Evolutionary conservation across 768 basidiomycete species (phyloP), one percentile per base, ranked within the genome.

Genomic region (Russula dissimulans): DNA sequence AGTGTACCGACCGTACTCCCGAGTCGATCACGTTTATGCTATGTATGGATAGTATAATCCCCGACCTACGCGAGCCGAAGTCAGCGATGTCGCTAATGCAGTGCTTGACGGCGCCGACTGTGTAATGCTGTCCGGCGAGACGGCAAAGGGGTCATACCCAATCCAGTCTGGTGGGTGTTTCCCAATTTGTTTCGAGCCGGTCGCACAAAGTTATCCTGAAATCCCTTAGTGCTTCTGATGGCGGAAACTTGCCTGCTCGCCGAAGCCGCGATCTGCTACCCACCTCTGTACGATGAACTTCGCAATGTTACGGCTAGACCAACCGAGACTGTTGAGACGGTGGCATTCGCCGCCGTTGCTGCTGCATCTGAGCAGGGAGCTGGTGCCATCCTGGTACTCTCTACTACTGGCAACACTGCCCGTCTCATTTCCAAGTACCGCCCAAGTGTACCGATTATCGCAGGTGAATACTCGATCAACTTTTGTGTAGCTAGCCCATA

Each of bases 41-140:
- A 60, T n/a, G 55, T 26, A 58, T 65, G 34, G 39, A 17, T 50
- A 92, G 90, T 95, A 93, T 78, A 99, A 99, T 81, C 97, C 97
- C 54, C 80, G 97, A 60, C 97, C 97, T 47, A 99, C 97, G 69
- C 94, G 97, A 72, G 97, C 97, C 44, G 97, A 99, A 78, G 84
- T 99, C 62, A 98, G 95, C 71, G 97, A 99, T 71, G 97, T 98
- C 58, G 97, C 97, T 69, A 99, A 99, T 75, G 97, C 97, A 65
- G 95, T 99, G 59, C 86, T 99, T 51, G 97, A 99, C 71, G 97
- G 97, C 60, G 85, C 97, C 45, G 97, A 99, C 78, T 98, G 97
- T 74, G 97, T 99, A 73, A 99, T 99, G 97, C 78, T 99, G 73
- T 97, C 95, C 22, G 97, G 97, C 61, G 97, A 99, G 78, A 99